These are phyloP conservation scores for Pichia nakasei DNA, from an alignment of 805 yeast species.

Conservation along the genomic window DNA sequence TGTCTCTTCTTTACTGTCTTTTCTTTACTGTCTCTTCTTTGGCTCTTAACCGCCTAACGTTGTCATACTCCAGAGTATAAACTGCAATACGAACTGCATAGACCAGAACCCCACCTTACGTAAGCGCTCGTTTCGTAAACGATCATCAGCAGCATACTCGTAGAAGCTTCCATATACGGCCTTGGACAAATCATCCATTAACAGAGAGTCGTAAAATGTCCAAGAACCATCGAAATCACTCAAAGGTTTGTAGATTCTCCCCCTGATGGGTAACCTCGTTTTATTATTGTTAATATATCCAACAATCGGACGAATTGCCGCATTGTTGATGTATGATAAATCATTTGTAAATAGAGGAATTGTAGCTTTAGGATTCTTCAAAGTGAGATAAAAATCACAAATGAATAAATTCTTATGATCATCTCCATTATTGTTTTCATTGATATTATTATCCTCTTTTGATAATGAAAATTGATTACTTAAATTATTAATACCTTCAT, in stretches of 20 bases:
- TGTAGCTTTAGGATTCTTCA: constrained; percentile 80
- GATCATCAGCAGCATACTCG: constrained; percentile 81
- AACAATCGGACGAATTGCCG: constrained; percentile 87
- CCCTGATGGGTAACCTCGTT: constrained; percentile 80
- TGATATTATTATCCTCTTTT: neutral
- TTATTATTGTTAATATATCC: constrained; percentile 88
- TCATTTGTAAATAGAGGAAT: constrained; percentile 87
- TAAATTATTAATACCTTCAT: constrained; percentile 6
- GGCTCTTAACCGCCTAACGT: constrained; percentile 30
- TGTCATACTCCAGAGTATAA: constrained; percentile 75
- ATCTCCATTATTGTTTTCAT: neutral
- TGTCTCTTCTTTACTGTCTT: neutral
- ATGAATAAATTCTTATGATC: constrained; percentile 36
- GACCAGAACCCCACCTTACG: constrained; percentile 91
- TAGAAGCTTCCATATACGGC: constrained; percentile 90
- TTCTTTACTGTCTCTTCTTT: neutral
- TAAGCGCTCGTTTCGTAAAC: constrained; percentile 60
- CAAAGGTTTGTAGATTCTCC: constrained; percentile 70
- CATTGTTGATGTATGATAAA: constrained; percentile 83
- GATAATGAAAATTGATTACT: constrained; percentile 3
- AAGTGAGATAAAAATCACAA: constrained; percentile 67
- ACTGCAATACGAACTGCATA: constrained; percentile 71
- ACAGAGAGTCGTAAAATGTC: constrained; percentile 85
- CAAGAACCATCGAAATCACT: constrained; percentile 91
- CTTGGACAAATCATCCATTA: constrained; percentile 85